Base-by-base conservation (phyloP, 352 stramenopile genomes). In the Phytopythium montanum region DNA sequence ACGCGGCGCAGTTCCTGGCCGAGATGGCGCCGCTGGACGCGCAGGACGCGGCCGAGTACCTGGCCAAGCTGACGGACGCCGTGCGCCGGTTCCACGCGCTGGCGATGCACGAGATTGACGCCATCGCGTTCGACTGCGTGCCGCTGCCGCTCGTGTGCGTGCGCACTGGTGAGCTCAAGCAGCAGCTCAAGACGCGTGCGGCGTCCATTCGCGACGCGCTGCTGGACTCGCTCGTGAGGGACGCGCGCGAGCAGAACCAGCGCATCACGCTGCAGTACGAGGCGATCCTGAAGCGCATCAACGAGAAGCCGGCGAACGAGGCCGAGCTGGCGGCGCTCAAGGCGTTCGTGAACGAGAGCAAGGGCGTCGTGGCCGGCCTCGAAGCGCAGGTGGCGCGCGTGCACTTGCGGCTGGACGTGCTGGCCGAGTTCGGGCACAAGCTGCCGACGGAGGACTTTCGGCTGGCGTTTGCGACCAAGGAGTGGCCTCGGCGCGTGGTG, bases 221-320 rank as follows among this genome's bases (percentile, higher is more conserved):
- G 23, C 82, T 97, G 28, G 79, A 92, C 28, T 84, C 85, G 36
- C 79, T 98, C 34, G 81, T 95, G 0, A 65, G 69, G 2, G 87
- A 95, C 41, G 76, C 81, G 12, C 71, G 87, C 3, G 81, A 93
- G 21, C 77, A 89, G 56, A 97, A 97, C 53, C 73, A 94, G 53
- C 77, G 86, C 23, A 96, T 97, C 56, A 97, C 92, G 8, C 62
- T 83, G 25, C 83, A 85, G 2, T 98, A 98, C 59, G 78, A 97
- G 46, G 65, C 76, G 21, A 97, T 98, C 25, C 62, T 98, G 23
- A 64, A 79, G 16, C 78, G 91, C 8, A 96, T 98, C 66, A 90
- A 87, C 36, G 87, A 97, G 50, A 97, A 98, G 54, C 93, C 92
- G 9, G 88, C 76, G 13, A 97, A 98, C 64, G 93, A 98, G 64